phyloP scores from a whole-genome alignment of 2,329 filamentous ascomycete species.

The Lasiodiplodia citricola region DNA sequence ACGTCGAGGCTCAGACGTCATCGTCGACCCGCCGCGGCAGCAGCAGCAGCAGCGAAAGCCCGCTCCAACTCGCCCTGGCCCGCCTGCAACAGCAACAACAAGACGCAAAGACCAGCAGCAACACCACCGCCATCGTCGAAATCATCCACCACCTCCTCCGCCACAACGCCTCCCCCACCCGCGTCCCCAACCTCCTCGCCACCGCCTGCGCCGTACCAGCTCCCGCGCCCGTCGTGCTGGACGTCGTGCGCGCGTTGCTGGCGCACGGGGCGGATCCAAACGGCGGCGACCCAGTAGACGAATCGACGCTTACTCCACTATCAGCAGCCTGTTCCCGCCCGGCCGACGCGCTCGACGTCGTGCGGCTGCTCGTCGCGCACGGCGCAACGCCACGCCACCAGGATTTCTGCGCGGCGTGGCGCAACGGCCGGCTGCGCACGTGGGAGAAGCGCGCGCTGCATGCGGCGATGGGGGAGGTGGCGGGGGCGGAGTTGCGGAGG shows the following conservation, averaged over 20 bases:
- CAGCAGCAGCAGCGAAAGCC: background rate
- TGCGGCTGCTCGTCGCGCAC: background rate
- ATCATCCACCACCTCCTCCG: background rate
- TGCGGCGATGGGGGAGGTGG: background rate
- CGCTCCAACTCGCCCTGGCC: background rate
- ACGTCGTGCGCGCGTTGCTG: background rate
- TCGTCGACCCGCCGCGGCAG: background rate
- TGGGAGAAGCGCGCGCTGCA: conserved; percentile 6
- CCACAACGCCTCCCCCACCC: background rate
- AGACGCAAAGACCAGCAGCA: no score
- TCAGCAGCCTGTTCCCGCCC: background rate
- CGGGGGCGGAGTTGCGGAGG: background rate
- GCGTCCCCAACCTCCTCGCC: background rate
- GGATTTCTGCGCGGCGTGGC: background rate
- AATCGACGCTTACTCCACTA: no score
- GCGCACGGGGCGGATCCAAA: background rate
- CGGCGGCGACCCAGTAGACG: no score
- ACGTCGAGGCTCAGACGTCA: background rate
- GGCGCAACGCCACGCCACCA: background rate
- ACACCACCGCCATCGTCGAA: background rate
- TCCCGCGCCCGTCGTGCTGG: background rate
- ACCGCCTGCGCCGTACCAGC: background rate
- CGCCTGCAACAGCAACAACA: background rate
- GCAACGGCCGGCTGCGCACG: background rate
- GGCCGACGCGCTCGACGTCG: background rate